A percentile compares a stretch with the other conserved stretches of the same genome.
phyloP scores from a whole-genome alignment of 805 yeast genomes.

The Citeromyces matritensis region DNA sequence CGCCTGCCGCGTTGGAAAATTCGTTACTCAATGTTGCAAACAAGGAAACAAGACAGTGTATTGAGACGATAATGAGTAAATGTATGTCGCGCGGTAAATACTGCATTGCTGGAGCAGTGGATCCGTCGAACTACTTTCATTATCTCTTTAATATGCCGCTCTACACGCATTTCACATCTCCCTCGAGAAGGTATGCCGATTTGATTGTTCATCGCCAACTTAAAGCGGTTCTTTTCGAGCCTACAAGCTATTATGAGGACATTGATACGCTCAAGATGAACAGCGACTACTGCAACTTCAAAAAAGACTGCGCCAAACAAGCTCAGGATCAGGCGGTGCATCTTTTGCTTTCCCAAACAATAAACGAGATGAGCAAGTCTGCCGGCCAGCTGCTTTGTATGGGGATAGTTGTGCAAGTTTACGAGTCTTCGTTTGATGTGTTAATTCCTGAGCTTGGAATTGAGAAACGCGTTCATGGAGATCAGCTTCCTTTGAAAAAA shows the following conservation, averaged over 20 bases:
- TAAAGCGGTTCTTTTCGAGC: conserved; percentile 39
- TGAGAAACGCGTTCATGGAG: conserved; percentile 94
- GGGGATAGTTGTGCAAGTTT: conserved; percentile 84
- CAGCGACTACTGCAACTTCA: conserved; percentile 89
- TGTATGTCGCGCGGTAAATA: conserved; percentile 79
- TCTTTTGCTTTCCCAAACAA: conserved; percentile 67
- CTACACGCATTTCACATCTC: conserved; percentile 89
- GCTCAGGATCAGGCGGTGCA: conserved; percentile 96
- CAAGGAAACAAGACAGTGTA: conserved; percentile 46
- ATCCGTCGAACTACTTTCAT: conserved; percentile 64
- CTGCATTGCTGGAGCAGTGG: conserved; percentile 77
- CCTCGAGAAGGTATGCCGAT: conserved; percentile 85
- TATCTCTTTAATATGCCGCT: conserved; percentile 72
- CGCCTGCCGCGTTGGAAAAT: conserved; percentile 54
- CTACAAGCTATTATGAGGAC: conserved; percentile 28
- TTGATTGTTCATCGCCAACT: conserved; percentile 86
- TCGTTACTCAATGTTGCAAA: conserved; percentile 56
- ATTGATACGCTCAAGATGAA: conserved; percentile 62
- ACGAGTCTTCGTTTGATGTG: conserved; percentile 92
- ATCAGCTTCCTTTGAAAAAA: conserved; percentile 80
- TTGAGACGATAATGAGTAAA: conserved; percentile 69
- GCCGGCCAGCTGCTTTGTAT: conserved; percentile 75
- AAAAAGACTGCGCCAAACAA: conserved; percentile 82
- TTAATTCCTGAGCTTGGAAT: conserved; percentile 87
- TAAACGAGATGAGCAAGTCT: conserved; percentile 52